Conservation (phyloP, 345 rosid species). For the Eutrema heterophyllum region DNA sequence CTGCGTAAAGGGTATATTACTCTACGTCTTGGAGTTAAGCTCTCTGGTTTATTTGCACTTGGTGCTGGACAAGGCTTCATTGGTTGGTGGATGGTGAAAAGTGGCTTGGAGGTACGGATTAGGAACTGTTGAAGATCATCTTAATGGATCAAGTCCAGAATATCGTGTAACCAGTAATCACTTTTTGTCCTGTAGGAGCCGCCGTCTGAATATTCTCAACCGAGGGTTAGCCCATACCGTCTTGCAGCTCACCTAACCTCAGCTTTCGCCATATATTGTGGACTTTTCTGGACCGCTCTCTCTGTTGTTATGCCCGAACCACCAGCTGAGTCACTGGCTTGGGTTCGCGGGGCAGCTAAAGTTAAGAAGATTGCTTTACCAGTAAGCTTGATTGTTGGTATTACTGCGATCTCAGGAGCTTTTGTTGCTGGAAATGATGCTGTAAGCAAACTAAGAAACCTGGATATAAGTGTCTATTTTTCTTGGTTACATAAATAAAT, state of each 20-base stretch:
- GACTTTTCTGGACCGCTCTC: slow-evolving; percentile 92
- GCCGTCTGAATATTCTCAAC: slow-evolving; percentile 73
- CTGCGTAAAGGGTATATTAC: slow-evolving; percentile 86
- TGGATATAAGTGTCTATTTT: neutral
- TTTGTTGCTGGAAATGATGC: slow-evolving; percentile 99
- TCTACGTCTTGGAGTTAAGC: slow-evolving; percentile 66
- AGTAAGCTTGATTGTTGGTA: slow-evolving; percentile 68
- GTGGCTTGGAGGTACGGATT: slow-evolving; percentile 81
- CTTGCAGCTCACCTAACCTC: slow-evolving; percentile 97
- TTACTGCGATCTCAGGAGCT: slow-evolving; percentile 92
- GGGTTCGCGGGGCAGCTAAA: slow-evolving; percentile 85
- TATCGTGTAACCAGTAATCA: slow-evolving; percentile 8
- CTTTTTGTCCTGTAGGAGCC: slow-evolving; percentile 61
- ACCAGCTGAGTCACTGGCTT: slow-evolving; percentile 73
- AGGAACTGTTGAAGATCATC: neutral
- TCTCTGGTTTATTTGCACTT: slow-evolving; percentile 79
- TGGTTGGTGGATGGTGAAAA: slow-evolving; percentile 99
- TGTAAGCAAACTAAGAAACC: slow-evolving; percentile 35
- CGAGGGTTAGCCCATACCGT: slow-evolving; percentile 91
- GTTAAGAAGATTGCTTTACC: slow-evolving; percentile 82
- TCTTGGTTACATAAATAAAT: neutral
- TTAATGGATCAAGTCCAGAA: neutral
- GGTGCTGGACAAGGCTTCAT: slow-evolving; percentile 98
- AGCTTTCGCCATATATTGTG: slow-evolving; percentile 83
- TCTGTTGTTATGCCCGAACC: slow-evolving; percentile 97